Conservation (phyloP, 176 grass and related monocot species). For the Avena eriantha region DNA sequence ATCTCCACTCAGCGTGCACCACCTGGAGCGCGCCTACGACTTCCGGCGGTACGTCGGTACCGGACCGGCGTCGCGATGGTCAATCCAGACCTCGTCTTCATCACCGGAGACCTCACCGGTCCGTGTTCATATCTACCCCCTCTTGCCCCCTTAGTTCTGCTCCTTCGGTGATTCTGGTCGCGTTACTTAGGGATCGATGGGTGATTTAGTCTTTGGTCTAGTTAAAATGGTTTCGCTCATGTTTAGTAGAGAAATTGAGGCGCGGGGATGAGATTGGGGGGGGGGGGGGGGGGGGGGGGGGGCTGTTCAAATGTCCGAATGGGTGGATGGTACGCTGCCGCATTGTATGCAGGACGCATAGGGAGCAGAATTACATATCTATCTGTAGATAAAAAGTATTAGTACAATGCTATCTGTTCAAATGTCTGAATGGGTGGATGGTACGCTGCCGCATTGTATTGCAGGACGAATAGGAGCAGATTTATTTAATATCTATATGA, state of each 20-base stretch:
- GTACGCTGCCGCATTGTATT: too few relatives aligned
- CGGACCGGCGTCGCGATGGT: constrained; percentile 71
- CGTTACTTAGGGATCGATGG: not conserved
- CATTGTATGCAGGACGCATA: not conserved
- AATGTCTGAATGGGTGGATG: too few relatives aligned
- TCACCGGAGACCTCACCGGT: constrained; percentile 98
- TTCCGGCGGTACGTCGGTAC: constrained; percentile 86
- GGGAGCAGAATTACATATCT: not conserved
- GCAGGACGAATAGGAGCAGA: too few relatives aligned
- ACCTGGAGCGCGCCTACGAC: constrained; percentile 89
- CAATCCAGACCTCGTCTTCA: constrained; percentile 84
- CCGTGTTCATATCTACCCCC: not conserved
- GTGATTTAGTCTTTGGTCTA: constrained; percentile 30
- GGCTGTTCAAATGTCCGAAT: not conserved
- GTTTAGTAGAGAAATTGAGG: too few relatives aligned
- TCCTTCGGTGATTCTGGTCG: not conserved
- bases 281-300: too few relatives aligned
- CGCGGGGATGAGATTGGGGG: too few relatives aligned
- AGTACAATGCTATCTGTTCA: too few relatives aligned
- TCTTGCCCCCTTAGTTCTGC: not conserved
- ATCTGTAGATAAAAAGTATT: too few relatives aligned
- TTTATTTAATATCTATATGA: too few relatives aligned
- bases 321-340: not conserved
- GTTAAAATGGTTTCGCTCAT: not conserved
- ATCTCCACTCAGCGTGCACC: constrained; percentile 98